Evolutionary conservation across 345 rosid species (phyloP), one percentile per base, ranked within the genome.

Genomic region (Sisymbrium altissimum): DNA sequence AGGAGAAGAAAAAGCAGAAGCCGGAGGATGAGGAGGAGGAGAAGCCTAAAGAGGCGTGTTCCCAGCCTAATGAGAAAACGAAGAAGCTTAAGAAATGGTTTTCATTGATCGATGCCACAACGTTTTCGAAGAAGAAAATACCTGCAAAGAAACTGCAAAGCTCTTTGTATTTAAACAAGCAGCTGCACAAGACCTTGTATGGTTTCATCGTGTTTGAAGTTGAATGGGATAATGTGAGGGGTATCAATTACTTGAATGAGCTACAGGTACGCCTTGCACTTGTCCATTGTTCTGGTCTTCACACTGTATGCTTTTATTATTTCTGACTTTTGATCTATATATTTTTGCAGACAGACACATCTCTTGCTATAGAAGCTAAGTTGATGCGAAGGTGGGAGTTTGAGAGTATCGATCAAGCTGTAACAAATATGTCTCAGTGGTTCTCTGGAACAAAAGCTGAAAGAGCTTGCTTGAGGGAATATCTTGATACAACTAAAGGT

Each of bases 321-420:
- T 35, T 61, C 78, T 69, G 77, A 72, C 56, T 70, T 57, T 23
- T 57, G n/a, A 74, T 80, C 35, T 76, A 32, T 58, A 73, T 62
- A 69, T 21, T 36, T 39, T 40, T 84, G 80, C 86, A 96, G 99
- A 88, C 95, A n/a, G 98, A 90, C 68, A 89, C 99, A 33, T 89
- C 91, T 74, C 79, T 96, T 48, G 99, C 99, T 43, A 44, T 96
- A 21, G 99, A 96, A 81, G 81, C 97, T 62, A 96, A 89, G 79
- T 44, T 85, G 66, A 92, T 92, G 99, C 87, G 56, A 75, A 86
- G 98, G 83, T 96, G 98, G 99, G 99, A 96, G 76, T 96, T 96
- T 76, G 98, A 92, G 65, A 86, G 99, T 78, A 84, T 92, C 45
- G 43, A 79, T 36, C 98, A 96, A 74, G 99, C 97, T 46, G 85